phyloP scores from a whole-genome alignment of 2,329 filamentous ascomycete genomes.

The Fusarium sp. region DNA sequence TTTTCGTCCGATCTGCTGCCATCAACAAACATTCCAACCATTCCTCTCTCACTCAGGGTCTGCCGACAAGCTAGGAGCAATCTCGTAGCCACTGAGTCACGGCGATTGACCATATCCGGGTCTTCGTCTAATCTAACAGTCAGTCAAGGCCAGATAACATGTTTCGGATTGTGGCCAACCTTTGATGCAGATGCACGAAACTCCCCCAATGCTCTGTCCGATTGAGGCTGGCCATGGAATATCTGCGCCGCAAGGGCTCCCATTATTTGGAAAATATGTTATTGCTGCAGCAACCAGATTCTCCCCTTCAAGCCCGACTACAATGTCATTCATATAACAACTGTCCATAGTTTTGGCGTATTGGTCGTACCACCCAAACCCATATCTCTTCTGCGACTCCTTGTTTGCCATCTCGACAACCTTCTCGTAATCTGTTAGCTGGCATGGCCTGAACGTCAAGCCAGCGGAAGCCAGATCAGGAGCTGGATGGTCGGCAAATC shows the following conservation, averaged over 20 bases:
- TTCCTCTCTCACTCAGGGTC: constrained; percentile 59
- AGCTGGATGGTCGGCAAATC: constrained; percentile 60
- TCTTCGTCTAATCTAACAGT: constrained; percentile 54
- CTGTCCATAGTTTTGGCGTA: constrained; percentile 63
- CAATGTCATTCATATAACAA: constrained; percentile 61
- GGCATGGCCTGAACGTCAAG: constrained; percentile 58
- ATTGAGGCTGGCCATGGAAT: constrained; percentile 66
- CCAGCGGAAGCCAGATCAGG: constrained; percentile 53
- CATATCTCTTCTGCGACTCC: constrained; percentile 57
- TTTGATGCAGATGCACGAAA: constrained; percentile 69
- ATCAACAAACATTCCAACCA: constrained; percentile 66
- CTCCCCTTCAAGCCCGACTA: constrained; percentile 62
- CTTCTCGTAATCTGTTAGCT: constrained; percentile 56
- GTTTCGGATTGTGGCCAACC: constrained; percentile 53
- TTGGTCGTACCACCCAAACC: constrained; percentile 69
- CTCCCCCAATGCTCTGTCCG: constrained; percentile 63
- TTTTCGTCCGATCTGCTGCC: constrained; percentile 62
- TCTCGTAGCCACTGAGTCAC: constrained; percentile 62
- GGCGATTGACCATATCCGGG: constrained; percentile 54
- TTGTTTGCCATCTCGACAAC: constrained; percentile 62
- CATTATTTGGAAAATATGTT: constrained; percentile 61
- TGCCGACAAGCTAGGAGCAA: constrained; percentile 64
- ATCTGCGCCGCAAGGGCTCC: constrained; percentile 59
- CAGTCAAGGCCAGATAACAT: constrained; percentile 15
- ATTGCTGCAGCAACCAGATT: constrained; percentile 64